These are phyloP conservation scores for Groenewaldozyma auringiensis DNA, from an alignment of 1,139 yeast genomes.

Conservation along the genomic window DNA sequence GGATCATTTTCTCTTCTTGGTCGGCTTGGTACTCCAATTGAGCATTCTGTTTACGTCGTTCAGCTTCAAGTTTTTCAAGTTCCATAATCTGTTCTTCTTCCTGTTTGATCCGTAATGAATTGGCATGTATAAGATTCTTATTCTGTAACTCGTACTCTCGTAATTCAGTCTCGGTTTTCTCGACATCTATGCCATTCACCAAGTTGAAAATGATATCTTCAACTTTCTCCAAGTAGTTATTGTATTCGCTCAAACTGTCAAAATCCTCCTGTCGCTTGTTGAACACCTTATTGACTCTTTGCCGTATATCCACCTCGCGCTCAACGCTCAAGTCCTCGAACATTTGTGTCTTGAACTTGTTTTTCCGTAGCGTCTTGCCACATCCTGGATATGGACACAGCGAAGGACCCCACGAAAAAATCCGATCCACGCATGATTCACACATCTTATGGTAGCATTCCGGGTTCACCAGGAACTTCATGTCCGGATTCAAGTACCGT, in stretches of 20 bases:
- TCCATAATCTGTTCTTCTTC: constrained; percentile 61
- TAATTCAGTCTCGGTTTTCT: constrained; percentile 61
- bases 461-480: constrained; percentile 86
- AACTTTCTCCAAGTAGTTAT: constrained; percentile 72
- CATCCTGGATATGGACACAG: constrained; percentile 94
- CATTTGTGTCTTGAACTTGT: constrained; percentile 82
- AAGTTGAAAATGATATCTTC: constrained; percentile 77
- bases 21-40: constrained; percentile 30
- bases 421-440: constrained; percentile 92
- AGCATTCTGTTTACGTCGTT: constrained; percentile 39
- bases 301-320: constrained; percentile 83
- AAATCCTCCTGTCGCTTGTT: constrained; percentile 80
- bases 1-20: constrained; percentile 31
- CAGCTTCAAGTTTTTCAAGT: constrained; percentile 63
- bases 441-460: constrained; percentile 98
- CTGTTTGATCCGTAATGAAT: constrained; percentile 61
- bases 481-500: constrained; percentile 85
- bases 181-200: constrained; percentile 61
- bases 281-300: constrained; percentile 66
- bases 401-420: constrained; percentile 90
- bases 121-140: constrained; percentile 67
- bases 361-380: constrained; percentile 77
- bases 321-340: constrained; percentile 89
- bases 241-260: constrained; percentile 48
- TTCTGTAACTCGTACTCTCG: constrained; percentile 69